A percentile compares a stretch with the other conserved stretches of the same genome.
Conservation (phyloP, 2,329 filamentous ascomycete species). For the Cyclaneusma minus region DNA sequence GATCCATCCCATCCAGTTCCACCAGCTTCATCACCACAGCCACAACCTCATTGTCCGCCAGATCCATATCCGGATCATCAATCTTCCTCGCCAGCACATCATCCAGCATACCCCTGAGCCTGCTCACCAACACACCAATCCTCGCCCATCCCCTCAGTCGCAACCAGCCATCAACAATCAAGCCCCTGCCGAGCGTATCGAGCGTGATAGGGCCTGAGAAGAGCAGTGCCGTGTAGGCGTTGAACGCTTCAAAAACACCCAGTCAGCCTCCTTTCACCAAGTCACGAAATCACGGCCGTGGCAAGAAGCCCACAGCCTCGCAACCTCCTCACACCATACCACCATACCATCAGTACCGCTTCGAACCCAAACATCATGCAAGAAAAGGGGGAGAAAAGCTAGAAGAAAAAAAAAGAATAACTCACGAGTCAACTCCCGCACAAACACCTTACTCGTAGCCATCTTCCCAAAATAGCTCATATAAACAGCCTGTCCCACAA, state of each 20-base stretch:
- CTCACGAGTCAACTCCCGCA: conserved; percentile 78
- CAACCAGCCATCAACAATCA: conserved; percentile 88
- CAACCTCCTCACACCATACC: background rate
- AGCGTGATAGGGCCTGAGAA: conserved; percentile 76
- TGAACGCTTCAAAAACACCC: conserved; percentile 50
- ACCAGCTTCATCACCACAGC: conserved; percentile 65
- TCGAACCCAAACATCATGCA: conserved; percentile 2
- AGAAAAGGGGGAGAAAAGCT: background rate
- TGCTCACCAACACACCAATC: conserved; percentile 76
- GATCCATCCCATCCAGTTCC: conserved; percentile 75
- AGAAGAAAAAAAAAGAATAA: conserved; percentile 12
- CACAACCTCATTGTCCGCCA: conserved; percentile 52
- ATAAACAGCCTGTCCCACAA: conserved; percentile 60
- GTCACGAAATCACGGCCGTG: background rate
- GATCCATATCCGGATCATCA: conserved; percentile 51
- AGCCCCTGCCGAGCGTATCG: conserved; percentile 72
- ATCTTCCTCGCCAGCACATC: conserved; percentile 67
- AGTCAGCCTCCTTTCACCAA: conserved; percentile 3
- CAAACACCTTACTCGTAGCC: conserved; percentile 80
- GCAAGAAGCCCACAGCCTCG: background rate
- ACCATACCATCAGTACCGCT: conserved; percentile 2
- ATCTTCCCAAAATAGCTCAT: conserved; percentile 88
- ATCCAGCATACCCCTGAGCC: conserved; percentile 77
- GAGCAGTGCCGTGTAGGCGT: conserved; percentile 73
- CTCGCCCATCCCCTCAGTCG: conserved; percentile 79